These are phyloP conservation scores for Fragaria nilgerrensis DNA, from an alignment of 306 rosid species.

Conservation along the genomic window DNA sequence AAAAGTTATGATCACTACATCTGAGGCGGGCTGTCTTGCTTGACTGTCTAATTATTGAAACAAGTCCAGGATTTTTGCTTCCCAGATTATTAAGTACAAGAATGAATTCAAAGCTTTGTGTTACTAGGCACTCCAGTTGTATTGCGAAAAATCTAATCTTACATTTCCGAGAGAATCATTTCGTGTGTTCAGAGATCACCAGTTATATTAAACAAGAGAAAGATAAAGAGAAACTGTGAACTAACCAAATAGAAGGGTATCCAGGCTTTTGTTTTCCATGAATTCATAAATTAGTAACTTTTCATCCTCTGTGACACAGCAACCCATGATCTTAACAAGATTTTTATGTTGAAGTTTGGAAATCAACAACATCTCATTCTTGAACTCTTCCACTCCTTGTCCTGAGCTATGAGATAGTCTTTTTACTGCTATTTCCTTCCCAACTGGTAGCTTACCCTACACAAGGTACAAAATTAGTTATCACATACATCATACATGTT, in stretches of 20 bases:
- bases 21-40: background rate
- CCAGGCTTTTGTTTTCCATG: constrained; percentile 23
- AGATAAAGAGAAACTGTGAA: background rate
- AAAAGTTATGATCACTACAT: background rate
- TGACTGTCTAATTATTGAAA: background rate
- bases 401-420: background rate
- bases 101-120: background rate
- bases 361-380: constrained; percentile 7
- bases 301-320: constrained; percentile 22
- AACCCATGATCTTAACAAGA: constrained; percentile 30
- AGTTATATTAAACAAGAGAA: background rate
- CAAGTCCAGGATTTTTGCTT: background rate
- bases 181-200: background rate
- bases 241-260: constrained; percentile 27
- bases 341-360: constrained; percentile 30
- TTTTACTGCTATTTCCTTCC: background rate
- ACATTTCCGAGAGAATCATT: background rate
- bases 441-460: background rate
- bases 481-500: background rate
- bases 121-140: background rate
- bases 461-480: background rate
- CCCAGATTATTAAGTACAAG: background rate
- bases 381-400: constrained; percentile 1
- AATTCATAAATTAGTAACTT: constrained; percentile 25
- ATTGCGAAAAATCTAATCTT: background rate